These are phyloP conservation scores for Nicotiana attenuata DNA, from an alignment of 257 asterid species.

Conservation along the genomic window DNA sequence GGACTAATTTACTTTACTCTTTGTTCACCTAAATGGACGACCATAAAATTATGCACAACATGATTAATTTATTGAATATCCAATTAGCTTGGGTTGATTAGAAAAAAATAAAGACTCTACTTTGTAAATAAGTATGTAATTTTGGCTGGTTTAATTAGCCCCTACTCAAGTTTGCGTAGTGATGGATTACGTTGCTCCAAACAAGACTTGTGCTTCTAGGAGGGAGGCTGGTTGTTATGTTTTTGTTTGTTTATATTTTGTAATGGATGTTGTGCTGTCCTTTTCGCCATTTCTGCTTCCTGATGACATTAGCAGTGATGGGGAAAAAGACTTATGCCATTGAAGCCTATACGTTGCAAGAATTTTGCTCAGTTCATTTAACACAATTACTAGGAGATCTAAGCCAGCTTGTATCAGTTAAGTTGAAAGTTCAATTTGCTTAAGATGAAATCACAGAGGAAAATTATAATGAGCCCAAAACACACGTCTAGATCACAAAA, in stretches of 20 bases:
- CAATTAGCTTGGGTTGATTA: not conserved
- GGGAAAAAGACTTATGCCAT: not conserved
- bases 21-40: not conserved
- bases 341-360: constrained; percentile 3
- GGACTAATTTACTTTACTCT: too few species aligned
- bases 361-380: not conserved
- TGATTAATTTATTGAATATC: not conserved
- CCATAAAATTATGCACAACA: not conserved
- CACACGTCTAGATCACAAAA: not conserved
- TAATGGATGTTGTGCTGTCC: not conserved
- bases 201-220: not conserved
- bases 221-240: not conserved
- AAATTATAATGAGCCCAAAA: not conserved
- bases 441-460: not conserved
- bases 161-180: not conserved
- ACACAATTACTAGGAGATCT: not conserved
- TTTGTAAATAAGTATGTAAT: not conserved
- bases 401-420: not conserved
- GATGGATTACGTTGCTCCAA: not conserved
- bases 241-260: not conserved
- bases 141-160: not conserved
- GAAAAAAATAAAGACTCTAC: not conserved
- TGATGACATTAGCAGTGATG: not conserved
- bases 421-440: not conserved
- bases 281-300: not conserved